Evolutionary conservation across 371 early-diverging fungal species (phyloP), one percentile per base, ranked within the genome.

Genomic region (Mortierella sp.): DNA sequence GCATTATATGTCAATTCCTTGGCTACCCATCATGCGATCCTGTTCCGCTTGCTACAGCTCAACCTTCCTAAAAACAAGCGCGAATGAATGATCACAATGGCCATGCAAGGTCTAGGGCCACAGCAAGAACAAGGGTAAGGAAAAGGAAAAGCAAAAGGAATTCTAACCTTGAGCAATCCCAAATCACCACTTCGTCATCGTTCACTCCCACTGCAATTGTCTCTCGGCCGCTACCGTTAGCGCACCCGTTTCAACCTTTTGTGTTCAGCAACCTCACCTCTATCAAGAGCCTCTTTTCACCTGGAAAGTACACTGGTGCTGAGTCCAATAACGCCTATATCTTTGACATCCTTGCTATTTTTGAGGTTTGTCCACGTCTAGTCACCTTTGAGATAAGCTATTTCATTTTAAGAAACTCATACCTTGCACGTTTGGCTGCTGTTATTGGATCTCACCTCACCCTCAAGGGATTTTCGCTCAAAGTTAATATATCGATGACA

Each of bases 381-480:
- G 26, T n/a, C 40, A 43, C 26, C 22, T 40, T 60, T 22, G 61
- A 60, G 43, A 60, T 40, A 9, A 22, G 42, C 5, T 23, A 34
- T 35, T 34, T 60, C 28, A 12, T 23, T 12, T 43, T 60, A 10
- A 42, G 17, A 40, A 12, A 34, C 26, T 22, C 3, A n/a, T 7
- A 23, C 26, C 9, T 60, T 0, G 2, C 6, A n/a, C 61, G 43
- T 35, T 28, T 60, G 22, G n/a, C 37, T n/a, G 23, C 43, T 22
- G 28, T 43, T 40, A 60, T 60, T 10, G 22, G 61, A 6, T 5
- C 34, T 9, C 61, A 60, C 23, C 61, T 43, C 26, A n/a, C 61
- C 10, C 61, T 60, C 26, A 35, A 60, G 43, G 43, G 42, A 7
- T 35, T 60, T 53, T 26, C 28, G 26, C 29, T 53, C 54, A 26